These are phyloP conservation scores for Pichia scutulata DNA, from an alignment of 805 yeast species.

Conservation along the genomic window DNA sequence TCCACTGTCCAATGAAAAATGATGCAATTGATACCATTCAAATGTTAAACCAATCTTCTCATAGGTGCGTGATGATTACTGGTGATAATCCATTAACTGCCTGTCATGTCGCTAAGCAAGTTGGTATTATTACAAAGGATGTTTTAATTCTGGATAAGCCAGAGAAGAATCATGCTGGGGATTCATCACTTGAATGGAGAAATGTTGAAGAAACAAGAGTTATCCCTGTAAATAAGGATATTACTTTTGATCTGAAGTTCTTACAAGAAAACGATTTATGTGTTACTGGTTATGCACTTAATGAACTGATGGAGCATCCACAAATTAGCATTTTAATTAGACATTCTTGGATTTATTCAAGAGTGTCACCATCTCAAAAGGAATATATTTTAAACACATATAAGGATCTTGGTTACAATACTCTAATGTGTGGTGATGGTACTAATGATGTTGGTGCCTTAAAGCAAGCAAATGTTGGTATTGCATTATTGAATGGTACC, in stretches of 20 bases:
- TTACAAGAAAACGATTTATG: slow-evolving; percentile 76
- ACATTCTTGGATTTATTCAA: slow-evolving; percentile 94
- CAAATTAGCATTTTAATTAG: slow-evolving; percentile 69
- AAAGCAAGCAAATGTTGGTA: slow-evolving; percentile 97
- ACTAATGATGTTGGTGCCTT: slow-evolving; percentile 99
- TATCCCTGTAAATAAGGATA: slow-evolving; percentile 57
- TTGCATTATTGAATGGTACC: slow-evolving; percentile 95
- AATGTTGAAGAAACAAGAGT: slow-evolving; percentile 68
- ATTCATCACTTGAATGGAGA: slow-evolving; percentile 70
- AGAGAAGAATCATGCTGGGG: slow-evolving; percentile 45
- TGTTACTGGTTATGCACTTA: slow-evolving; percentile 86
- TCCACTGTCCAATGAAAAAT: slow-evolving; percentile 92
- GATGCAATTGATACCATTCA: slow-evolving; percentile 87
- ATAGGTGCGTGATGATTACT: slow-evolving; percentile 95
- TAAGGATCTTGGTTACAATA: slow-evolving; percentile 83
- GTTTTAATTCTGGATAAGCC: slow-evolving; percentile 82
- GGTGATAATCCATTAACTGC: slow-evolving; percentile 99
- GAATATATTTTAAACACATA: slow-evolving; percentile 80
- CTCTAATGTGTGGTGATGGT: slow-evolving; percentile 99
- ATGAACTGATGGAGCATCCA: slow-evolving; percentile 53
- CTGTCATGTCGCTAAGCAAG: slow-evolving; percentile 93
- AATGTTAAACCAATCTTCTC: slow-evolving; percentile 92
- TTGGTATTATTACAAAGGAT: slow-evolving; percentile 75
- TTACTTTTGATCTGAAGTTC: slow-evolving; percentile 45
- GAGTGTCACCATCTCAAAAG: slow-evolving; percentile 95